These are phyloP conservation scores for Parastagonospora avenae DNA, from an alignment of 2,329 filamentous ascomycete genomes.

Conservation along the genomic window DNA sequence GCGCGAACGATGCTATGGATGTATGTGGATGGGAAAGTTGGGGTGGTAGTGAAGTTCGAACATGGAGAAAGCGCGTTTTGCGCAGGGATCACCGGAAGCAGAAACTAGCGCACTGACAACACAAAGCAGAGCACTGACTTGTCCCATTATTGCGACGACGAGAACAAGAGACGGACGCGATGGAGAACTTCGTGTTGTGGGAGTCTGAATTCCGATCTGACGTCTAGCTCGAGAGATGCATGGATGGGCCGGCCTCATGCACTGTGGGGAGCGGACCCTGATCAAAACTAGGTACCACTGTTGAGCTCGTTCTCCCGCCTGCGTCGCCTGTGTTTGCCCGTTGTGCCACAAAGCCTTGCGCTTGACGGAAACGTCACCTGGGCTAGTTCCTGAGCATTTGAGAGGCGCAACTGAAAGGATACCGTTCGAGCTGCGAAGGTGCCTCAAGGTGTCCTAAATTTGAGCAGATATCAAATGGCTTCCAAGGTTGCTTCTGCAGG, in stretches of 20 bases:
- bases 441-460: too few relatives aligned
- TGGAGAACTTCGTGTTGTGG: neutral
- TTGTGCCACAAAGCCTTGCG: neutral
- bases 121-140: conserved; percentile 4
- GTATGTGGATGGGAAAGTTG: conserved; percentile 18
- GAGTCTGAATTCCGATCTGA: neutral
- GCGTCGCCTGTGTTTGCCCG: conserved; percentile 6
- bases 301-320: conserved; percentile 13
- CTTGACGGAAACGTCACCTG: neutral
- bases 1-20: conserved; percentile 4
- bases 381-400: neutral
- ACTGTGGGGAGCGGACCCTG: conserved; percentile 2
- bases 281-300: neutral
- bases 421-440: too few relatives aligned
- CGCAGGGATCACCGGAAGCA: conserved; percentile 5
- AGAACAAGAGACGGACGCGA: conserved; percentile 11
- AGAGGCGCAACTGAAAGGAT: too few relatives aligned
- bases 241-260: conserved; percentile 1
- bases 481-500: too few relatives aligned
- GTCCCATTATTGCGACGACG: conserved; percentile 9
- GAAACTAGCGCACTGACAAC: neutral
- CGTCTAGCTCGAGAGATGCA: neutral
- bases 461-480: too few relatives aligned
- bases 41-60: conserved; percentile 13
- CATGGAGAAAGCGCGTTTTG: conserved; percentile 10